Evolutionary conservation across 202 grass and related monocot species (phyloP).

Genomic region (Zizania palustris): DNA sequence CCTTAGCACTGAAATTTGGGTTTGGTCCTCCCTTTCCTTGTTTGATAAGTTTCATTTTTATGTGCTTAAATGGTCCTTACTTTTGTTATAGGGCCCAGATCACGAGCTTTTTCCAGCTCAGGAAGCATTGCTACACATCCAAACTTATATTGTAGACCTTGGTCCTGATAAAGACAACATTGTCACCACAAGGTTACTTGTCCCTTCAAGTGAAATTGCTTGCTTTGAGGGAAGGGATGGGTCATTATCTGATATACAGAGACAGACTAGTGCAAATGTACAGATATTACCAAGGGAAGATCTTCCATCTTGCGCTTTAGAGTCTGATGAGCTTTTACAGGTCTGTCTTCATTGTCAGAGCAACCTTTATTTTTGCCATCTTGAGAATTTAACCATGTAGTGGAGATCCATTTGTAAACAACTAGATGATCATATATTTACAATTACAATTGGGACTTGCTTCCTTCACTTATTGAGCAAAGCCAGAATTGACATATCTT

Average conservation of each 20-base stretch:
- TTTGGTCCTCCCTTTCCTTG: background rate
- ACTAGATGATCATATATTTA: background rate
- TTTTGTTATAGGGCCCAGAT: slow-evolving; percentile 68
- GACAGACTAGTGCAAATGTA: slow-evolving; percentile 79
- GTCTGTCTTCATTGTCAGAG: slow-evolving; percentile 46
- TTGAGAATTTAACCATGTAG: slow-evolving; percentile 27
- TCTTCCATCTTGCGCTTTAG: slow-evolving; percentile 75
- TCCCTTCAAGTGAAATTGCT: slow-evolving; percentile 84
- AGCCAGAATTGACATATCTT: background rate
- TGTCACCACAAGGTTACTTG: slow-evolving; percentile 90
- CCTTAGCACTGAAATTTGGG: slow-evolving; percentile 14
- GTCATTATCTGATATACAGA: slow-evolving; percentile 87
- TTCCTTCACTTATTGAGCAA: slow-evolving; percentile 26
- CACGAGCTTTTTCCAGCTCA: slow-evolving; percentile 95
- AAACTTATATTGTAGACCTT: slow-evolving; percentile 90
- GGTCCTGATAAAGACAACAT: slow-evolving; percentile 97
- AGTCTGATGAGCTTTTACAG: slow-evolving; percentile 97
- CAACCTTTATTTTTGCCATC: background rate
- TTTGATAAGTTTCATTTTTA: slow-evolving; percentile 7
- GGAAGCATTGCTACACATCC: slow-evolving; percentile 92
- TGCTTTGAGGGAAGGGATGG: slow-evolving; percentile 79
- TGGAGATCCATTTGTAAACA: background rate
- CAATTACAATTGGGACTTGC: background rate
- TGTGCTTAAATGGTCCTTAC: slow-evolving; percentile 35
- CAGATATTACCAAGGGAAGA: slow-evolving; percentile 94